A percentile compares a stretch with the other conserved stretches of the same genome.
These are phyloP conservation scores for Colletotrichum tanaceti DNA, from an alignment of 2,329 filamentous ascomycete genomes.

Conservation along the genomic window DNA sequence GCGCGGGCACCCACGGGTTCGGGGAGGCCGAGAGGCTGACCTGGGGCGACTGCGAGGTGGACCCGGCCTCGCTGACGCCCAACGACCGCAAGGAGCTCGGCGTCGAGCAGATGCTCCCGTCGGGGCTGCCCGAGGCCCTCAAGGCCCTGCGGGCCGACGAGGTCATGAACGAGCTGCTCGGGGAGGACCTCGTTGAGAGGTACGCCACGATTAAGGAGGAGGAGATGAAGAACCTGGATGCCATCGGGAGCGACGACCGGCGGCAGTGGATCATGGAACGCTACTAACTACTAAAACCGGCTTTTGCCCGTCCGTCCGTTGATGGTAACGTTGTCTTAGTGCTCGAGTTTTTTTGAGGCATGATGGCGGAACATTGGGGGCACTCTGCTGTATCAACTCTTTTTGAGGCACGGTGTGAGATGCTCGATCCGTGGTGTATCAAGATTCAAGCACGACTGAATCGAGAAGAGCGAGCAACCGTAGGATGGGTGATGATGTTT, in stretches of 20 bases:
- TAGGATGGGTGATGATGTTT: no score
- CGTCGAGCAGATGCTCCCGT: conserved; percentile 66
- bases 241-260: conserved; percentile 61
- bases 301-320: no score
- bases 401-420: no score
- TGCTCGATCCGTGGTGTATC: no score
- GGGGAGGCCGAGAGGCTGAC: conserved; percentile 51
- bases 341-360: background rate
- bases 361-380: no score
- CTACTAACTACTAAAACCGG: no score
- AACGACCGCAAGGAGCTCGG: conserved; percentile 63
- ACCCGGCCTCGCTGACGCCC: conserved; percentile 63
- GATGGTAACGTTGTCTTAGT: no score
- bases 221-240: conserved; percentile 63
- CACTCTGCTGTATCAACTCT: no score
- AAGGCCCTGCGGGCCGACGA: conserved; percentile 60
- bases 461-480: no score
- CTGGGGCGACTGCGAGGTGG: conserved; percentile 65
- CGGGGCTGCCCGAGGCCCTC: conserved; percentile 65
- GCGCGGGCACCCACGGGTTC: conserved; percentile 69
- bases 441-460: no score
- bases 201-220: conserved; percentile 70
- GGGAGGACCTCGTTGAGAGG: conserved; percentile 62
- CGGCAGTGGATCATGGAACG: conserved; percentile 73
- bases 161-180: conserved; percentile 59